Percentiles rank a stretch among this genome's conserved stretches.
Conservation (phyloP, 352 stramenopile species). For the Detonula confervacea region DNA sequence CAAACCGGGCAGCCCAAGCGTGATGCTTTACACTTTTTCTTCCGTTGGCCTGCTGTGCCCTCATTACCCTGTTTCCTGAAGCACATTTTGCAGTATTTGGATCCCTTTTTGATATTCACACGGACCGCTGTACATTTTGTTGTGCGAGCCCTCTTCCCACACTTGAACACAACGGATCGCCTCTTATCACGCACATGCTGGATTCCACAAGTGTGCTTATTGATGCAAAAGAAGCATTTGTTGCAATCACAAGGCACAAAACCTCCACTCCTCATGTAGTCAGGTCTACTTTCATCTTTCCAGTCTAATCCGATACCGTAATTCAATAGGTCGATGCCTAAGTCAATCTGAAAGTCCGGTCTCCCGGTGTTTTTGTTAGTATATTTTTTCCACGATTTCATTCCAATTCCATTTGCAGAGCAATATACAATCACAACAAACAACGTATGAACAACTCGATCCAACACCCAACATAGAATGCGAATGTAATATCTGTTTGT, state of each 20-base stretch:
- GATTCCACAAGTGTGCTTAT: constrained; percentile 9
- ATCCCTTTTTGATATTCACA: not conserved
- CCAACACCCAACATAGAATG: constrained; percentile 26
- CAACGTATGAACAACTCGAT: constrained; percentile 28
- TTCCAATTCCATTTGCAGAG: not conserved
- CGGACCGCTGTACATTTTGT: too few species aligned
- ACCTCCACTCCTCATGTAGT: constrained; percentile 11
- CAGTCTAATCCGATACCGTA: constrained; percentile 20
- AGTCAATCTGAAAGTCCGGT: constrained; percentile 28
- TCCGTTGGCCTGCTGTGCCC: not conserved
- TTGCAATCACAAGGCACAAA: constrained; percentile 28
- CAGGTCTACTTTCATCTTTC: constrained; percentile 1
- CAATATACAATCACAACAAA: not conserved
- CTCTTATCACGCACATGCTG: too few species aligned
- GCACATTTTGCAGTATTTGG: constrained; percentile 3
- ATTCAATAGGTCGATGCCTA: constrained; percentile 19
- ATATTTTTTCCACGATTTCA: not conserved
- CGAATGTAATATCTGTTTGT: constrained; percentile 27
- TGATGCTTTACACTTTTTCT: not conserved
- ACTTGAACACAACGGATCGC: too few species aligned
- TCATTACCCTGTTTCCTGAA: not conserved
- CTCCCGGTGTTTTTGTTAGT: constrained; percentile 2
- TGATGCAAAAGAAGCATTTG: constrained; percentile 35
- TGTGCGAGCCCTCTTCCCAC: too few species aligned
- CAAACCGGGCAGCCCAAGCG: not conserved